Base-by-base conservation (phyloP, 2,329 filamentous ascomycete genomes). In the Bipolaris cookei region DNA sequence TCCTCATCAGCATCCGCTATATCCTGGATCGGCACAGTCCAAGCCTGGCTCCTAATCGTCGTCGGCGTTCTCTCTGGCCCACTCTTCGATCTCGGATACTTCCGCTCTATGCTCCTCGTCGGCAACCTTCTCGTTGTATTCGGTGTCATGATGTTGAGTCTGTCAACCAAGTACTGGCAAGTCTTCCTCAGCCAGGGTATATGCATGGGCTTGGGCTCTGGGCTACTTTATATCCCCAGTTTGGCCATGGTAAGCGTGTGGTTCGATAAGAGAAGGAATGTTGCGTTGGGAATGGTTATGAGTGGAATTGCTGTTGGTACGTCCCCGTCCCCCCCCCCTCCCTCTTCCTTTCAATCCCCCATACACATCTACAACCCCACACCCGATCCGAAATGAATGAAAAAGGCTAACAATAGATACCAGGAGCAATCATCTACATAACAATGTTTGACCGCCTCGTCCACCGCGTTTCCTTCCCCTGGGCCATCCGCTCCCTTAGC, bases 101-200 rank as follows among this genome's bases (percentile, higher is more conserved):
- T 80, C 64, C 72, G 76, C 0, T 68, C 86, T 1, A 65, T 86
- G 28, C 60, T 74, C 44, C 56, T 70, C 52, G 59, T 66, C 2
- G 86, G 86, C 14, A 82, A 81, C 1, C 84, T 59, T 70, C 78
- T 76, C 1, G 81, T 86, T 41, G 82, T 88, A 3, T 83, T 88
- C 51, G 83, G 84, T 3, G 72, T 88, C 10, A 87, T 89, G 84
- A 87, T 88, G 84, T 77, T 84, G 0, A 83, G 80, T 20, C 69
- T 88, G 61, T 86, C 76, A 44, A 82, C 76, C 3, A 63, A 81
- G 49, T 85, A 84, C 62, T 85, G 83, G 69, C 83, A 85, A 55
- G 80, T 84, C 51, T 73, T 85, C 39, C 78, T 86, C 3, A 76
- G 82, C 0, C 84, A 86, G 61, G 82, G 81, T 1, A 72, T 86